phyloP scores from a whole-genome alignment of 257 asterid species.

The Buddleja alternifolia region DNA sequence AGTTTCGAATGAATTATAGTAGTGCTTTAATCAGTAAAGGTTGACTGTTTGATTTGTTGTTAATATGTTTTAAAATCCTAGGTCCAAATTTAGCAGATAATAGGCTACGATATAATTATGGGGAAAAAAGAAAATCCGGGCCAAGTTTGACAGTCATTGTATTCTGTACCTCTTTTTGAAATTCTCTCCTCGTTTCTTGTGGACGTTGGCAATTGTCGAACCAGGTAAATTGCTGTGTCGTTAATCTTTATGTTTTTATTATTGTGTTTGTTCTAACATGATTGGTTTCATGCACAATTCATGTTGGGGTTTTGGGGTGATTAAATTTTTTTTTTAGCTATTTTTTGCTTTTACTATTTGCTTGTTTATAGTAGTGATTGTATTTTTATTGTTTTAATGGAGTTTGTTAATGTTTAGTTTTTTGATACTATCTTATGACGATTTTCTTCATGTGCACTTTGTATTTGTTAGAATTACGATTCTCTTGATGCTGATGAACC shows the following conservation, averaged over 20 bases:
- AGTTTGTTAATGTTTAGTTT: not conserved
- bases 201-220: no score
- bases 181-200: no score
- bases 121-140: no score
- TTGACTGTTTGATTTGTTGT: not conserved
- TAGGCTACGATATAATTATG: no score
- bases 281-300: not conserved
- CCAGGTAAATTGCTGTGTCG: no score
- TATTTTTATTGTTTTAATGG: not conserved
- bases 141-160: no score
- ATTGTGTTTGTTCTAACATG: no score
- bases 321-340: not conserved
- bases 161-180: no score
- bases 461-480: constrained; percentile 40
- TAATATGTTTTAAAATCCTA: no score
- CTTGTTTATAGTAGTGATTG: not conserved
- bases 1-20: not conserved
- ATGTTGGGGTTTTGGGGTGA: not conserved
- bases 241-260: no score
- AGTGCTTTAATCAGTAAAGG: not conserved
- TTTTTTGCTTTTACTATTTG: not conserved
- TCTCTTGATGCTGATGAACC: constrained; percentile 49
- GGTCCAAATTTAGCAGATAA: no score
- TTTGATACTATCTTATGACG: not conserved
- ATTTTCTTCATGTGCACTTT: not conserved